phyloP scores from a whole-genome alignment of 257 asterid species.

The Solanum arcanum region DNA sequence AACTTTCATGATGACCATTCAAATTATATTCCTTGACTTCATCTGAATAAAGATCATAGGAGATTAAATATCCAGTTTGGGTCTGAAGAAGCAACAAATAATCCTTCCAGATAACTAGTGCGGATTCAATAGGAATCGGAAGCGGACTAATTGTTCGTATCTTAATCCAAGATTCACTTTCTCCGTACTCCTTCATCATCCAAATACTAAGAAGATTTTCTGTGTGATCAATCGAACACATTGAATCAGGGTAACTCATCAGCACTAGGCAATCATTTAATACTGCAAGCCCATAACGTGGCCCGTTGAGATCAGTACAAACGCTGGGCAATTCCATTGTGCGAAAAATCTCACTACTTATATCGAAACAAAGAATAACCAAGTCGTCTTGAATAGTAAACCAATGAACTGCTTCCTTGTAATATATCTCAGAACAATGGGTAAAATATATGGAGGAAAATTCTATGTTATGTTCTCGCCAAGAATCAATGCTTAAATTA shows the following conservation, averaged over 20 bases:
- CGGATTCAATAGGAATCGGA: neutral
- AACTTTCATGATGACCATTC: neutral
- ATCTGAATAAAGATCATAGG: neutral
- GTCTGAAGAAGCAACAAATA: neutral
- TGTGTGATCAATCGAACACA: neutral
- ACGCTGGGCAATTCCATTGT: neutral
- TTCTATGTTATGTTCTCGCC: neutral
- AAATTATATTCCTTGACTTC: neutral
- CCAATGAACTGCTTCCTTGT: neutral
- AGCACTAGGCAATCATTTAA: too few species aligned
- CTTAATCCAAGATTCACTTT: neutral
- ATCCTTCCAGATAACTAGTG: neutral
- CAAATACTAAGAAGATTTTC: neutral
- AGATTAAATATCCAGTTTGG: neutral
- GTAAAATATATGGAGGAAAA: neutral
- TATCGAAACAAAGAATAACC: neutral
- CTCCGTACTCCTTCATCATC: neutral
- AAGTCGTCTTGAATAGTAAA: too few species aligned
- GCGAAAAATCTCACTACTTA: neutral
- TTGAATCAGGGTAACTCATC: neutral
- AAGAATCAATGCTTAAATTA: neutral
- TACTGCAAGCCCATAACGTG: neutral
- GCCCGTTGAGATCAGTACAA: neutral
- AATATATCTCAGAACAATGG: neutral
- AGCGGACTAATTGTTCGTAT: neutral